These are phyloP conservation scores for Helenozyma rhizophorensis DNA, from an alignment of 805 yeast genomes.

Conservation along the genomic window DNA sequence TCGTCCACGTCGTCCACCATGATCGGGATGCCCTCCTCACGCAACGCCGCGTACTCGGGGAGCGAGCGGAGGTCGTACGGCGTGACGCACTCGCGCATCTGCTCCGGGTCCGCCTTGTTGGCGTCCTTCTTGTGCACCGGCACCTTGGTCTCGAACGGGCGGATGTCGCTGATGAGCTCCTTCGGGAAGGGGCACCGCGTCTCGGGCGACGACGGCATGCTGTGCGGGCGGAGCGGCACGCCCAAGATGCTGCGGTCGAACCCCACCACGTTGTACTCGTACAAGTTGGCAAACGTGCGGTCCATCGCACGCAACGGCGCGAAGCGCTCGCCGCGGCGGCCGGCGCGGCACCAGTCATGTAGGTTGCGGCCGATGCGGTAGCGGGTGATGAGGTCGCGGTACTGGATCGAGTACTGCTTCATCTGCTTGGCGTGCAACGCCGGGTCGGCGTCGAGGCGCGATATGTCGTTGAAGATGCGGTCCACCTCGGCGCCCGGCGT, in stretches of 20 bases:
- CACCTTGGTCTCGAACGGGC: conserved; percentile 24
- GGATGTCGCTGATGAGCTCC: conserved; percentile 37
- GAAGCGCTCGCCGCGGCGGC: conserved; percentile 31
- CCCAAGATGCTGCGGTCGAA: conserved; percentile 38
- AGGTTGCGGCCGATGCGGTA: conserved; percentile 33
- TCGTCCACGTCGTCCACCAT: conserved; percentile 25
- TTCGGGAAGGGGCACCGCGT: conserved; percentile 31
- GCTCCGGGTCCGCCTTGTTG: conserved; percentile 25
- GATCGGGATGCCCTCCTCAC: conserved; percentile 19
- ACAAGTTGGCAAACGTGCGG: conserved; percentile 25
- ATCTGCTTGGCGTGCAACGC: conserved; percentile 35
- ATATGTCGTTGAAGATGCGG: conserved; percentile 26
- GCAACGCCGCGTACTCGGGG: conserved; percentile 10
- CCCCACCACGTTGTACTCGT: conserved; percentile 38
- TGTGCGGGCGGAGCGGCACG: conserved; percentile 28
- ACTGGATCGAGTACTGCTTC: conserved; percentile 27
- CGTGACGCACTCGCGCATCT: conserved; percentile 12
- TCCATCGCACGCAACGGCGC: conserved; percentile 25
- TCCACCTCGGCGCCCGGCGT: conserved; percentile 28
- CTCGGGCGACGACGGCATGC: conserved; percentile 14
- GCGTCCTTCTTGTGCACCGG: conserved; percentile 34
- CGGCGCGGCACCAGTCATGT: conserved; percentile 30
- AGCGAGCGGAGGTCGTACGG: conserved; percentile 15
- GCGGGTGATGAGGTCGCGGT: conserved; percentile 27
- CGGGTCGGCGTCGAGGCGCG: conserved; percentile 33